Conservation (phyloP, 495 filamentous ascomycete genomes). For the Talaromyces adpressus region DNA sequence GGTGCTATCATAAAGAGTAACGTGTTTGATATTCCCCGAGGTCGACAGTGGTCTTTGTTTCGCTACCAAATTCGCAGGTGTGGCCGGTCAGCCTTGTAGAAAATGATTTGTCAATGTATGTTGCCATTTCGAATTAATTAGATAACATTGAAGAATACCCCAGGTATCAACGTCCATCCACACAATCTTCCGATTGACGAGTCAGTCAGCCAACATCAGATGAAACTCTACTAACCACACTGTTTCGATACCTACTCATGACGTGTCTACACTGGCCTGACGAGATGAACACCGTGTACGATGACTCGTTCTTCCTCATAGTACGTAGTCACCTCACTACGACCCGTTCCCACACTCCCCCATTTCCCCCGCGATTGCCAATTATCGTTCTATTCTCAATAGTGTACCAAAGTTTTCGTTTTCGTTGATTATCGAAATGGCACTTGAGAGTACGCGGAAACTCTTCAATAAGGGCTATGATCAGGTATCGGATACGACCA, state of each 20-base stretch:
- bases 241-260: not conserved
- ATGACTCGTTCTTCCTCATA: not conserved
- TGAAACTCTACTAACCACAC: not conserved
- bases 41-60: not conserved
- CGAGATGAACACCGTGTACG: not conserved
- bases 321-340: not conserved
- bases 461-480: not conserved
- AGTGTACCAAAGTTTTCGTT: not conserved
- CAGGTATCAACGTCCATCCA: not conserved
- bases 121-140: not conserved
- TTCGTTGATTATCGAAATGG: not conserved
- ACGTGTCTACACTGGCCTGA: not conserved
- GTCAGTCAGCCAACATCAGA: not conserved
- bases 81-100: not conserved
- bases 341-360: not conserved
- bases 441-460: not conserved
- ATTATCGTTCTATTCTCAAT: not conserved
- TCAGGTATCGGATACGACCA: not conserved
- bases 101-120: not conserved
- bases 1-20: not conserved
- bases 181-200: not conserved
- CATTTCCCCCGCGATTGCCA: not conserved
- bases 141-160: not conserved
- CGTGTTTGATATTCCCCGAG: not conserved
- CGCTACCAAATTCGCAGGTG: not conserved